A percentile compares a stretch with the other conserved stretches of the same genome.
Conservation (phyloP, 2,329 filamentous ascomycete species). For the Aspergillus oerlinghausenensis region DNA sequence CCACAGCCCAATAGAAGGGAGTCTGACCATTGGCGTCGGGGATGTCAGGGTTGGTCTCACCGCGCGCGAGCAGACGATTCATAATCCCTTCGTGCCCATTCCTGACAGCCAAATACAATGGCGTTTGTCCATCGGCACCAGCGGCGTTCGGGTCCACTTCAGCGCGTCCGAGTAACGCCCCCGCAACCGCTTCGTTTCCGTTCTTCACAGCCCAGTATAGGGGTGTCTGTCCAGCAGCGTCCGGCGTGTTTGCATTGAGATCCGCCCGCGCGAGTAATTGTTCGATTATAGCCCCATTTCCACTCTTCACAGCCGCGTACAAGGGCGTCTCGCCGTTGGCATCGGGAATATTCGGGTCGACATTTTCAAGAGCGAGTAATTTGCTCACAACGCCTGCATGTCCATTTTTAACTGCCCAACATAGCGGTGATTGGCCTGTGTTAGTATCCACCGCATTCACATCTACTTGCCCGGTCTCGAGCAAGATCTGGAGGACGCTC, state of each 20-base stretch:
- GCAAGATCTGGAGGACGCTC: slow-evolving; percentile 16
- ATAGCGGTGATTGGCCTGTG: slow-evolving; percentile 15
- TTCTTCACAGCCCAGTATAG: slow-evolving; percentile 15
- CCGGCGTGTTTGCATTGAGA: slow-evolving; percentile 7
- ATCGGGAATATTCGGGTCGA: slow-evolving; percentile 15
- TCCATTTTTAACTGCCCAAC: slow-evolving; percentile 14
- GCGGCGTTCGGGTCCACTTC: slow-evolving; percentile 10
- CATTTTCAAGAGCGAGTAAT: slow-evolving; percentile 10
- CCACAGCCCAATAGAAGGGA: slow-evolving; percentile 5
- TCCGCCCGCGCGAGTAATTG: slow-evolving; percentile 13
- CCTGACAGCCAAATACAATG: slow-evolving; percentile 12
- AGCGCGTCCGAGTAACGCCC: slow-evolving; percentile 15
- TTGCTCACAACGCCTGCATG: slow-evolving; percentile 12
- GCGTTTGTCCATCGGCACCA: slow-evolving; percentile 7
- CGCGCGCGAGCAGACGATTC: slow-evolving; percentile 12
- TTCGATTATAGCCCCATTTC: slow-evolving; percentile 10
- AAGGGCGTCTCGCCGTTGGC: slow-evolving; percentile 13
- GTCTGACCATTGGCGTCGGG: not conserved
- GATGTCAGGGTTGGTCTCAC: slow-evolving; percentile 4
- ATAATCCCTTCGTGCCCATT: slow-evolving; percentile 18
- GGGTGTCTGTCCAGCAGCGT: slow-evolving; percentile 11
- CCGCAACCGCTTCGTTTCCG: slow-evolving; percentile 15
- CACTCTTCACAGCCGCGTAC: slow-evolving; percentile 9
- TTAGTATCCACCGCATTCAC: slow-evolving; percentile 11
- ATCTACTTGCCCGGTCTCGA: slow-evolving; percentile 14